Evolutionary conservation across 2,329 filamentous ascomycete genomes (phyloP).

Genomic region (Aspergillus puulaauensis): DNA sequence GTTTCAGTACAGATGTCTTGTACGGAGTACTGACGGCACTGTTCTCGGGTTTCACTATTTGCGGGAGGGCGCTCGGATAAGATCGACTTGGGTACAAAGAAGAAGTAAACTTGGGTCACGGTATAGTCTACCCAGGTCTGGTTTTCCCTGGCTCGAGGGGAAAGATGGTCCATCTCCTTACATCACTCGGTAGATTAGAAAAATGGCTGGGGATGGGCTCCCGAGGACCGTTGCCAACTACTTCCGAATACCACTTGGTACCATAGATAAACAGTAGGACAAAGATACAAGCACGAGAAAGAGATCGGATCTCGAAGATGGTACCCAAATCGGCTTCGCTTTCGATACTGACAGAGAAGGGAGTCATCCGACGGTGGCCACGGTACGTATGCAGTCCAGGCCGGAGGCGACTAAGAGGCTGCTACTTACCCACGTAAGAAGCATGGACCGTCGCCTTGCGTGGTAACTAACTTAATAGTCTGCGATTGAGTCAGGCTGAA

Average conservation of each 20-base stretch:
- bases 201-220: not conserved
- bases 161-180: conserved; percentile 7
- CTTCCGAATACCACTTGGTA: not conserved
- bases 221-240: not conserved
- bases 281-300: not conserved
- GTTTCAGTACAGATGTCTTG: not conserved
- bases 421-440: conserved; percentile 10
- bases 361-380: not conserved
- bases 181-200: conserved; percentile 2
- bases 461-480: not conserved
- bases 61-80: not conserved
- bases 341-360: not conserved
- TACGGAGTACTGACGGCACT: not conserved
- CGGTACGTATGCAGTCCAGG: not conserved
- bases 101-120: no score
- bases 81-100: not conserved
- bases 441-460: conserved; percentile 10
- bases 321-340: not conserved
- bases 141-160: not conserved
- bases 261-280: not conserved
- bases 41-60: not conserved
- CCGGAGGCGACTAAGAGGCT: not conserved
- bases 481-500: not conserved
- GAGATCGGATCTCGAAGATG: not conserved
- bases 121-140: no score